Evolutionary conservation across 257 asterid species (phyloP).

Genomic region (Nicotiana tabacum): DNA sequence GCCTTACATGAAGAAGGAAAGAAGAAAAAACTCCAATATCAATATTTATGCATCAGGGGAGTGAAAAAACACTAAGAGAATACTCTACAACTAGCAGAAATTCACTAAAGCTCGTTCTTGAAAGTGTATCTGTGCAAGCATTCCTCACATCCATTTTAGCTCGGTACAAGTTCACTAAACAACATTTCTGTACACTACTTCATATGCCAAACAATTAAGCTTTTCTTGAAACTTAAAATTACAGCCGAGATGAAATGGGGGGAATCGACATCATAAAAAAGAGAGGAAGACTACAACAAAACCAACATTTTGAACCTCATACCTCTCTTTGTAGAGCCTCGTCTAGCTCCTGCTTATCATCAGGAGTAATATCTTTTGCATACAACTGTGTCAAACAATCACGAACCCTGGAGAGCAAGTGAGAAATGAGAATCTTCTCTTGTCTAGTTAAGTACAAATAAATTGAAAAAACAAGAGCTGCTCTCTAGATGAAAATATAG

Average conservation of each 20-base stretch:
- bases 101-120: background rate
- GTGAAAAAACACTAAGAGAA: background rate
- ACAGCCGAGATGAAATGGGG: background rate
- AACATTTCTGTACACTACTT: background rate
- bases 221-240: background rate
- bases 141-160: background rate
- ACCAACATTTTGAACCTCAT: constrained; percentile 11
- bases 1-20: background rate
- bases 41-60: background rate
- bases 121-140: background rate
- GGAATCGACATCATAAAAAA: background rate
- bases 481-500: background rate
- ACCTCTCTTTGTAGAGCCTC: constrained; percentile 97
- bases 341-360: constrained; percentile 92
- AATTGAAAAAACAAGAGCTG: background rate
- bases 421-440: background rate
- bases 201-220: background rate
- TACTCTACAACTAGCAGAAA: background rate
- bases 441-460: background rate
- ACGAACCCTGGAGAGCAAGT: constrained; percentile 49
- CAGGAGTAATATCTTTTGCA: constrained; percentile 86
- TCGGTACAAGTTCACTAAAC: background rate
- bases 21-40: background rate
- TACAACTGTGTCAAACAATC: constrained; percentile 73
- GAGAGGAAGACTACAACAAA: background rate